Base-by-base conservation (phyloP, 2,329 filamentous ascomycete genomes). In the Periconia sp. region DNA sequence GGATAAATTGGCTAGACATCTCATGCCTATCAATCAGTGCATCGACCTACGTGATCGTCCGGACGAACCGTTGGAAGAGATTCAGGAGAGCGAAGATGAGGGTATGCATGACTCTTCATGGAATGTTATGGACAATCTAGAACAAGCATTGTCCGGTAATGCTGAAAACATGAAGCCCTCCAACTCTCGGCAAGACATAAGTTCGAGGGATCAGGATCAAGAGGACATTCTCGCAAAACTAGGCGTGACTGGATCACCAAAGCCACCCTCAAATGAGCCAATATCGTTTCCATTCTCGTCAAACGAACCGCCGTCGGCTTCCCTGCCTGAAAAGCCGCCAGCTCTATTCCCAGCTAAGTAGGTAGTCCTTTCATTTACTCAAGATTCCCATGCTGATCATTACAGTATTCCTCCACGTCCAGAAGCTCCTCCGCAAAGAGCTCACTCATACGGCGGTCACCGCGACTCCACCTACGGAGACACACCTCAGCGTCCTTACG, bases 11-110 rank as follows among this genome's bases (percentile, higher is more conserved):
- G 59, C 68, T 5, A 35, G 49, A 17, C 57, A 60, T 19, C 50
- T 75, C 10, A 57, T 79, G 24, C 62, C 73, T 3, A 48, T 78
- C 31, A 66, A 72, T 25, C 71, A 77, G 16, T 70, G 76, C 18
- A 65, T 73, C 26, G 54, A 65, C 8, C 66, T 71, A 36, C 70
- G 72, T 32, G 63, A 73, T 43, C 63, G 68, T 4, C 62, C 63
- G 2, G 69, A 74, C 43, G 61, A 60, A 32, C 40, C 31, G 11
- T 16, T 51, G 8, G 43, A 64, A 29, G 43, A 57, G 3, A 52
- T 29, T 41, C 54, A 38, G 34, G 54, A 57, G 26, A 57, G 52
- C 8, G 61, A 61, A 41, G 63, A 65, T 36, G 50, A 67, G 44
- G 65, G 66, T 13, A 66, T 69, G 59, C 52, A 55, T 5, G 67